Conservation (phyloP, 2,329 filamentous ascomycete species). For the Xylariales sp. region DNA sequence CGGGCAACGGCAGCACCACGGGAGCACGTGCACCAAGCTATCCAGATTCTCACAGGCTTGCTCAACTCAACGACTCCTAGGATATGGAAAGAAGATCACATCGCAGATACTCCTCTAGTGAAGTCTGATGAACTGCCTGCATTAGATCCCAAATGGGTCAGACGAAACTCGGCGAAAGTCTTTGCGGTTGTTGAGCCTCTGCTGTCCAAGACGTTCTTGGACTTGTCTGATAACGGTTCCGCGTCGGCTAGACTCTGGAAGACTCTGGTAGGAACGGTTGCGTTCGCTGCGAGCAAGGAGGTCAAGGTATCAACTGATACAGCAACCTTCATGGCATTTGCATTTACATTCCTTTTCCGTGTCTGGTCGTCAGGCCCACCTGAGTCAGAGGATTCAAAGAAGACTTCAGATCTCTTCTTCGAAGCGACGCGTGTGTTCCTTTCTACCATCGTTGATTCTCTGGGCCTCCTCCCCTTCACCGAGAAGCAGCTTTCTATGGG, state of each 20-base stretch:
- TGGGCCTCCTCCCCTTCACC: constrained; percentile 59
- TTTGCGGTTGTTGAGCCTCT: constrained; percentile 58
- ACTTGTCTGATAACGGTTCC: constrained; percentile 58
- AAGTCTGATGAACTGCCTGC: constrained; percentile 74
- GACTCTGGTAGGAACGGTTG: constrained; percentile 57
- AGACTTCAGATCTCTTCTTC: constrained; percentile 49
- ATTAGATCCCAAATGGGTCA: constrained; percentile 82
- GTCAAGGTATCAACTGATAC: constrained; percentile 85
- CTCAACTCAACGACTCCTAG: constrained; percentile 55
- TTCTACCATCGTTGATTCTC: constrained; percentile 40
- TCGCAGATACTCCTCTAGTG: constrained; percentile 54
- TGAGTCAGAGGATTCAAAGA: constrained; percentile 43
- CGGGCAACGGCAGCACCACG: constrained; percentile 30
- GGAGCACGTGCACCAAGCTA: constrained; percentile 53
- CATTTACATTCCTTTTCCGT: constrained; percentile 64
- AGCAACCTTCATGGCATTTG: constrained; percentile 69
- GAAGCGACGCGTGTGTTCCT: constrained; percentile 49
- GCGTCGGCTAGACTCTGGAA: constrained; percentile 52
- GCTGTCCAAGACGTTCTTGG: constrained; percentile 57
- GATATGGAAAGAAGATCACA: constrained; percentile 71
- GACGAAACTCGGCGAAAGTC: constrained; percentile 63
- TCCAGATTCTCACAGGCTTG: constrained; percentile 68
- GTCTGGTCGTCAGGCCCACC: constrained; percentile 62
- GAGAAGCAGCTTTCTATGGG: constrained; percentile 53
- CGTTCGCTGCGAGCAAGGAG: constrained; percentile 73